These are phyloP conservation scores for Vaccinium darrowii DNA, from an alignment of 148 eudicot species.

Conservation along the genomic window DNA sequence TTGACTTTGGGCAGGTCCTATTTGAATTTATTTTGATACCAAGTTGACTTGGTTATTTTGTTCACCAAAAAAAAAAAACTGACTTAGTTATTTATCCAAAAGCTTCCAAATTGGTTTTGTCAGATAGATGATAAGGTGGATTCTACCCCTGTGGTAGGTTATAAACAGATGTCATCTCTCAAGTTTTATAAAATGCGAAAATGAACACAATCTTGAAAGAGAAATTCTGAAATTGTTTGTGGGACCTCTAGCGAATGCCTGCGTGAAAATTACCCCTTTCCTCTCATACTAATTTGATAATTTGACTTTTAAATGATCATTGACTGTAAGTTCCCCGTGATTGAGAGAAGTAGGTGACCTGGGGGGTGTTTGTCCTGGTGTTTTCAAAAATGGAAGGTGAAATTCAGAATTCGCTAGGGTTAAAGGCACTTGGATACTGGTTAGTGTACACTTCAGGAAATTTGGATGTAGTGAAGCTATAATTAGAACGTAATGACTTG, in stretches of 20 bases:
- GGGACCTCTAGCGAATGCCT: neutral
- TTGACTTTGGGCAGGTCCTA: neutral
- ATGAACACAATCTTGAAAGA: constrained; percentile 4
- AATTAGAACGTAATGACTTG: neutral
- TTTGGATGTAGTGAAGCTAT: neutral
- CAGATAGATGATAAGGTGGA: neutral
- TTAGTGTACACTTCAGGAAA: neutral
- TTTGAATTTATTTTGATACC: neutral
- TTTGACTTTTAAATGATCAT: neutral
- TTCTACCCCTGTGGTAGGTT: neutral
- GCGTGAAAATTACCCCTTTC: neutral
- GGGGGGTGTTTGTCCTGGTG: neutral
- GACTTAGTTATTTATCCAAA: neutral
- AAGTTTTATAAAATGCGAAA: neutral
- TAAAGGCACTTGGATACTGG: neutral
- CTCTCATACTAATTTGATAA: too few relatives aligned
- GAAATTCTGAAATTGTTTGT: constrained; percentile 3
- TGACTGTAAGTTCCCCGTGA: neutral
- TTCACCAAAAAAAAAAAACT: too few relatives aligned
- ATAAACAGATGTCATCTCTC: neutral
- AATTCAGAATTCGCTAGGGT: neutral
- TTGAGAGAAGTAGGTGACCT: constrained; percentile 4
- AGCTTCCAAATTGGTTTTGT: neutral
- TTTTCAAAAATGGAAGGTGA: neutral
- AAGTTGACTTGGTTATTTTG: neutral